Base-by-base conservation (phyloP, 176 grass and related monocot species). In the Thinopyrum elongatum region DNA sequence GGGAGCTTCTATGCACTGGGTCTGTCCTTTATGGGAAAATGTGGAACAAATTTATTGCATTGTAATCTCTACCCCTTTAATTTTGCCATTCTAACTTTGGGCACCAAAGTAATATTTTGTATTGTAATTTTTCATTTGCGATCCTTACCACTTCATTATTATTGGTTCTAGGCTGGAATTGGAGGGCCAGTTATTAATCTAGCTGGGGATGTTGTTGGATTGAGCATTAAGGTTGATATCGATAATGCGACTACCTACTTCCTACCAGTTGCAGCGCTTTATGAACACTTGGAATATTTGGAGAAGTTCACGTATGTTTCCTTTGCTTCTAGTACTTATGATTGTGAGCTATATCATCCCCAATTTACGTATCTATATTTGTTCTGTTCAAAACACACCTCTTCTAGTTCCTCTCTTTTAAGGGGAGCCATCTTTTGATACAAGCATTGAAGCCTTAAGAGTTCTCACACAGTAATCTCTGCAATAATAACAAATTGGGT, bases 121-220 rank as follows among this genome's bases (percentile, higher is more conserved):
- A n/a, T n/a, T n/a, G 7, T 67, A 5, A 26, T 25, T 74, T 76
- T 76, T 76, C 70, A 25, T 84, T 41, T n/a, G 49, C 17, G 49
- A 77, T 53, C 26, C 13, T 0, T 77, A 19, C 72, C 41, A 17
- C 13, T 66, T 66, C 13, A 12, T 14, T 85, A n/a, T n/a, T n/a
- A n/a, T 85, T 62, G 59, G 59, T 62, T 62, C 34, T 77, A 85
- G 83, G 74, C 74, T 85, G 63, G 67, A 78, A 31, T 85, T 78
- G 83, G 83, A 85, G 83, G 83, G 31, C 62, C 74, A 38, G 42
- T 85, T 69, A 11, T 85, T 28, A 44, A 6, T 5, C 7, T 19
- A 0, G 16, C 63, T 78, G 6, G 19, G 2, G 10, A 26, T 8
- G 39, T 85, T 78, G 0, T n/a, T 77, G 2, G 83, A n/a, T n/a